These are phyloP conservation scores for Hypoxylon perforatum DNA, from an alignment of 495 filamentous ascomycete genomes.

Conservation along the genomic window DNA sequence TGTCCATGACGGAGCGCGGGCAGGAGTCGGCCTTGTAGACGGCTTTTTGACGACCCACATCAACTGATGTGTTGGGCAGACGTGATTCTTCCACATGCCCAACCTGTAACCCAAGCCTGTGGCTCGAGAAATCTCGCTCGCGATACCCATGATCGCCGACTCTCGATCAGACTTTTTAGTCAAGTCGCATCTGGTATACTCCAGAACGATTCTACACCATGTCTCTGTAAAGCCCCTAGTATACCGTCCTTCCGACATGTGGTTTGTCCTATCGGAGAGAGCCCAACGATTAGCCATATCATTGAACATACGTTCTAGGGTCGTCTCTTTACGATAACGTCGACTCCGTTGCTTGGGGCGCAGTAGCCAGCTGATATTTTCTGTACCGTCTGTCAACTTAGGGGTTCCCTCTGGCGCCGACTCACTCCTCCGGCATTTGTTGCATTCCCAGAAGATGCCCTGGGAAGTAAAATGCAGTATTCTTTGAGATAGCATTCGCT, in stretches of 20 bases:
- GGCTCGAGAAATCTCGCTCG: background rate
- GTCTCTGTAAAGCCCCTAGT: background rate
- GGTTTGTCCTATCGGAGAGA: background rate
- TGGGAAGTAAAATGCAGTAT: background rate
- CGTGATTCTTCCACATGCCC: background rate
- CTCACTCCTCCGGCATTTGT: background rate
- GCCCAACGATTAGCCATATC: background rate
- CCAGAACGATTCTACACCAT: background rate
- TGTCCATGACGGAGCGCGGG: background rate
- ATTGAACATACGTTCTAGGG: background rate
- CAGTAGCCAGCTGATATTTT: background rate
- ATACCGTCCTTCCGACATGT: background rate
- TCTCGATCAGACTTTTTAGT: background rate
- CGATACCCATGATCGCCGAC: background rate
- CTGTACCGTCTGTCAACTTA: background rate
- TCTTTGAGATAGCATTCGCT: background rate
- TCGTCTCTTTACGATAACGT: background rate
- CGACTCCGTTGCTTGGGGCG: background rate
- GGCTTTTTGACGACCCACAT: background rate
- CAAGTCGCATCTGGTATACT: background rate
- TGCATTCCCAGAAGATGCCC: constrained; percentile 1
- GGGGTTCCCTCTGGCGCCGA: background rate
- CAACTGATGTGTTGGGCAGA: background rate
- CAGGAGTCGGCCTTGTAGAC: background rate
- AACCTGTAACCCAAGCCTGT: background rate